A percentile compares a stretch with the other conserved stretches of the same genome.
Conservation (phyloP, 352 stramenopile species). For the Pythium brachiatum region DNA sequence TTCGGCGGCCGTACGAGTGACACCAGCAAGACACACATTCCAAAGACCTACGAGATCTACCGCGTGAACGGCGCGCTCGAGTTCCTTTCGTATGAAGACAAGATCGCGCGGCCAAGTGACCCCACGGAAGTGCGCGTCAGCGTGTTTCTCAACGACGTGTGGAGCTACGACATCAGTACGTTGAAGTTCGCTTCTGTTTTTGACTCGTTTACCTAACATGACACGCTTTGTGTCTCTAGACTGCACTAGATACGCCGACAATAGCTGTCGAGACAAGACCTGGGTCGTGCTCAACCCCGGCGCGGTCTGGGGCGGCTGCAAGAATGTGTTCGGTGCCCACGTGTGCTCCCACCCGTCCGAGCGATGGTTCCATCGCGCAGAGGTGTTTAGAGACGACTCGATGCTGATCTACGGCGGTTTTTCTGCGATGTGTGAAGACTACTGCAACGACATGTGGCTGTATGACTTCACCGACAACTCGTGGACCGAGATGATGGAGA, state of each 20-base stretch:
- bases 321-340: conserved; percentile 78
- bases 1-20: conserved; percentile 94
- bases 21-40: conserved; percentile 79
- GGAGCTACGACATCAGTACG: conserved; percentile 92
- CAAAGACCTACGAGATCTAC: conserved; percentile 91
- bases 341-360: conserved; percentile 89
- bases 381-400: conserved; percentile 85
- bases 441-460: conserved; percentile 95
- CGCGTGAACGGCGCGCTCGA: conserved; percentile 74
- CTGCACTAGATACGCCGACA: conserved; percentile 84
- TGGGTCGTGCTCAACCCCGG: conserved; percentile 88
- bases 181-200: not conserved
- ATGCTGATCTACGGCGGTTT: conserved; percentile 96
- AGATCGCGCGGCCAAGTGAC: conserved; percentile 51
- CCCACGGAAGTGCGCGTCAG: conserved; percentile 67
- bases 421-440: conserved; percentile 91
- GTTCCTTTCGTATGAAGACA: conserved; percentile 89
- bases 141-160: conserved; percentile 95
- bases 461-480: conserved; percentile 90
- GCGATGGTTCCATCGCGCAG: conserved; percentile 86
- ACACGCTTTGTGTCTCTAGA: conserved; percentile 39
- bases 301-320: conserved; percentile 89
- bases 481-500: conserved; percentile 87
- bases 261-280: conserved; percentile 71
- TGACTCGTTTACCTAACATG: not conserved